Evolutionary conservation across 2,329 filamentous ascomycete genomes (phyloP).

Genomic region (Colletotrichum kahawae): DNA sequence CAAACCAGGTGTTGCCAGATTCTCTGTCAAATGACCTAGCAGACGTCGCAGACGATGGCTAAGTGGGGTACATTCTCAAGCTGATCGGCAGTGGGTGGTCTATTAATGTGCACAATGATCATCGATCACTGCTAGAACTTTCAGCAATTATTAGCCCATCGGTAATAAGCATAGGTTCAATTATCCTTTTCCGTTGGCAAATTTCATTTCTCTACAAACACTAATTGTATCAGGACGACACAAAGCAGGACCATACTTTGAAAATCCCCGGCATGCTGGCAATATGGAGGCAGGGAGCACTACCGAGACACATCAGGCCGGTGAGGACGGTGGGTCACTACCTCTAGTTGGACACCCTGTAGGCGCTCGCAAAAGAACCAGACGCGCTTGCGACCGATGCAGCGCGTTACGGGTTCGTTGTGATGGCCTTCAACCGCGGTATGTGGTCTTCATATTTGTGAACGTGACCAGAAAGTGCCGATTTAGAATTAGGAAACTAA

Average conservation of each 20-base stretch:
- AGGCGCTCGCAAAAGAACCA: neutral
- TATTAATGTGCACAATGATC: neutral
- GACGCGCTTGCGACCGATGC: neutral
- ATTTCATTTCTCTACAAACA: neutral
- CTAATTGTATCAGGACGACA: neutral
- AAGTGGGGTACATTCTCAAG: neutral
- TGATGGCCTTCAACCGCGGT: neutral
- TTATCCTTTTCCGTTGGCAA: neutral
- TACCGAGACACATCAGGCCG: neutral
- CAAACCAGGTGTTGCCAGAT: neutral
- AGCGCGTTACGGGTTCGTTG: neutral
- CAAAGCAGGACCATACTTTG: neutral
- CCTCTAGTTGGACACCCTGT: neutral
- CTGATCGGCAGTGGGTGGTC: neutral
- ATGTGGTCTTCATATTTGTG: neutral
- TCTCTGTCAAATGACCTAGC: neutral
- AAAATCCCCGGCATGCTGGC: neutral
- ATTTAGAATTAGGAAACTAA: neutral
- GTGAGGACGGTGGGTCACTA: neutral
- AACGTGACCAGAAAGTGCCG: neutral
- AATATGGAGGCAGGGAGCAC: neutral
- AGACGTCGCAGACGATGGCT: neutral
- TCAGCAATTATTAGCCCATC: neutral
- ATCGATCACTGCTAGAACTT: neutral
- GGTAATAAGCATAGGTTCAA: neutral